A percentile compares a stretch with the other conserved stretches of the same genome.
phyloP scores from a whole-genome alignment of 495 filamentous ascomycete genomes.

The Tuber borchii region DNA sequence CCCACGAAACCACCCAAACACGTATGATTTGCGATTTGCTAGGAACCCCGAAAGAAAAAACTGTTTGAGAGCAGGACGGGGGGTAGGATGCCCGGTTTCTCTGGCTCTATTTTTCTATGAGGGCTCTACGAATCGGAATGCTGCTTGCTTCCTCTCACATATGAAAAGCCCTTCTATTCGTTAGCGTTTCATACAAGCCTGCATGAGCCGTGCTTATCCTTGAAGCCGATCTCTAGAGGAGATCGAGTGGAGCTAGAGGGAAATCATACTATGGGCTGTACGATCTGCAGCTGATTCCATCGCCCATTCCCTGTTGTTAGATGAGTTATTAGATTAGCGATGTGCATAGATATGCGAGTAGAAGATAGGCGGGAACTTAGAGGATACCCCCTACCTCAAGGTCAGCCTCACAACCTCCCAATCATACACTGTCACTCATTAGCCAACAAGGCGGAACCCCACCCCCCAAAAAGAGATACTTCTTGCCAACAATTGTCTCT shows the following conservation, averaged over 20 bases:
- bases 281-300: neutral
- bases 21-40: neutral
- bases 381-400: neutral
- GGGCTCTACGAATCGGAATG: neutral
- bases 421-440: neutral
- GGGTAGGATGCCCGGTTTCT: no score
- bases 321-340: neutral
- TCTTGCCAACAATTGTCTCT: neutral
- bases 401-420: no score
- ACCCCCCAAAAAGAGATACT: neutral
- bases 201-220: no score
- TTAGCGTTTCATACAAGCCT: no score
- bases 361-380: neutral
- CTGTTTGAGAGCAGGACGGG: no score
- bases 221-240: neutral
- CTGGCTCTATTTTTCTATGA: neutral
- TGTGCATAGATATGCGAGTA: neutral
- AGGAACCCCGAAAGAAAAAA: no score
- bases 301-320: neutral
- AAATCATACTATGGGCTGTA: neutral
- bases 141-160: neutral
- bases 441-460: no score
- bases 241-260: no score
- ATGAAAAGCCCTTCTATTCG: neutral
- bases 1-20: neutral